Evolutionary conservation across 1,284 basidiomycete genomes (phyloP).

Genomic region (Ganoderma boninense): DNA sequence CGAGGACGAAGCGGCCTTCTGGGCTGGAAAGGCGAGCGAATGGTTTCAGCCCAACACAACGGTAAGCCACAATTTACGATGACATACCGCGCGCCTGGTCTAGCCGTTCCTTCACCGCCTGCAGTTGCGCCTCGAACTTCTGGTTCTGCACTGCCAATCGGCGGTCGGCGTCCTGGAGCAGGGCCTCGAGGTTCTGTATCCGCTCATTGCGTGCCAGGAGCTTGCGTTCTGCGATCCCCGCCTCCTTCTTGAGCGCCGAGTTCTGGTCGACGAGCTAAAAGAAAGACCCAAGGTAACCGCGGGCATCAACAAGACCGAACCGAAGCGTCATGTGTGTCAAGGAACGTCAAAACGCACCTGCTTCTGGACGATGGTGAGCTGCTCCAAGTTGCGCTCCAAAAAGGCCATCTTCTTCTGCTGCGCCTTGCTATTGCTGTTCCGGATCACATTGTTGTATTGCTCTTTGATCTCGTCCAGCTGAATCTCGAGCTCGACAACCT

Average conservation of each 20-base stretch:
- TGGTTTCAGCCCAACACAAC: slow-evolving; percentile 27
- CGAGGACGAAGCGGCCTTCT: slow-evolving; percentile 76
- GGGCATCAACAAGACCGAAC: slow-evolving; percentile 25
- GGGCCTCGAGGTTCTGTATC: slow-evolving; percentile 93
- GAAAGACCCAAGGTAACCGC: slow-evolving; percentile 20
- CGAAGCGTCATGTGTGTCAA: slow-evolving; percentile 4
- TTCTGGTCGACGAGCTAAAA: slow-evolving; percentile 97
- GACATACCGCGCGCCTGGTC: slow-evolving; percentile 91
- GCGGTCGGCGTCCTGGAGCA: slow-evolving; percentile 94
- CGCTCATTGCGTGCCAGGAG: slow-evolving; percentile 96
- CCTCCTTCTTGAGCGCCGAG: slow-evolving; percentile 96
- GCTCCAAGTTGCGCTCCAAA: slow-evolving; percentile 96
- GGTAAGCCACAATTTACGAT: slow-evolving; percentile 26
- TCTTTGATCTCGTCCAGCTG: slow-evolving; percentile 99
- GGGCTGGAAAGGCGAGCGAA: slow-evolving; percentile 56
- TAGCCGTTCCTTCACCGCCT: slow-evolving; percentile 90
- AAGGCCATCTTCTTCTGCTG: slow-evolving; percentile 99
- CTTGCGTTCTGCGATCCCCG: slow-evolving; percentile 96
- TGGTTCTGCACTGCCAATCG: slow-evolving; percentile 91
- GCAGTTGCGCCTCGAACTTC: slow-evolving; percentile 94
- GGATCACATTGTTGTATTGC: slow-evolving; percentile 98
- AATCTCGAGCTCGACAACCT: slow-evolving; percentile 99
- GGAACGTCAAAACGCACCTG: slow-evolving; percentile 64
- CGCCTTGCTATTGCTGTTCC: slow-evolving; percentile 96
- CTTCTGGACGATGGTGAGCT: slow-evolving; percentile 96